These are phyloP conservation scores for Sphaceloma murrayae DNA, from an alignment of 2,329 filamentous ascomycete species.

Conservation along the genomic window DNA sequence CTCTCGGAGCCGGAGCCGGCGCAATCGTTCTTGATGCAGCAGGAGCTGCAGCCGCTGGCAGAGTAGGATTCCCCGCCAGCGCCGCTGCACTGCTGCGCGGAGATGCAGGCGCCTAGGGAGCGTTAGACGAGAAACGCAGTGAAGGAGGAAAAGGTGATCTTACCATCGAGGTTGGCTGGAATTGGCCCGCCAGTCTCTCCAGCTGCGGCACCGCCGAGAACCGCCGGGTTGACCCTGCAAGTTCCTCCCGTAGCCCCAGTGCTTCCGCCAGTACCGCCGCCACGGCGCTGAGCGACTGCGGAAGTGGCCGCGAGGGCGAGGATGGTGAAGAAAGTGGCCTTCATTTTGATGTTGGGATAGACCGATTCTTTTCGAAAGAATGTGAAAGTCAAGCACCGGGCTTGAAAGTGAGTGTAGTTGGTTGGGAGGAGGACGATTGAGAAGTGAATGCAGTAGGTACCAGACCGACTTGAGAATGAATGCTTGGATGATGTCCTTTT, in stretches of 20 bases:
- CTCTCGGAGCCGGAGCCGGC: conserved; percentile 5
- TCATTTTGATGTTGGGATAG: conserved; percentile 1
- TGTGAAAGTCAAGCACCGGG: no score
- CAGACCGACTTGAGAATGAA: no score
- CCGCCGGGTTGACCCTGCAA: conserved; percentile 2
- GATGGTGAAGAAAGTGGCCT: conserved; percentile 7
- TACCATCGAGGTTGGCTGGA: conserved; percentile 6
- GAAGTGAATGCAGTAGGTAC: no score
- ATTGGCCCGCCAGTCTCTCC: neutral
- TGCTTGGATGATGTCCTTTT: no score
- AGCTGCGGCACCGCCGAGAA: neutral
- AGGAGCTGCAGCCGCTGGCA: no score
- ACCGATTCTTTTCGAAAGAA: no score
- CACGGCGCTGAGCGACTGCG: conserved; percentile 7
- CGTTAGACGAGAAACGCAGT: neutral
- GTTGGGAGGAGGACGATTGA: no score
- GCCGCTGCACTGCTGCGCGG: conserved; percentile 7
- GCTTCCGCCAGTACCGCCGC: conserved; percentile 1
- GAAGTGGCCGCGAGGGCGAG: conserved; percentile 4
- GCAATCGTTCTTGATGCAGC: conserved; percentile 17
- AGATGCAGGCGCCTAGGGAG: conserved; percentile 11
- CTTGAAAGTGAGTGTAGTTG: no score
- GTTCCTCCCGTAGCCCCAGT: neutral
- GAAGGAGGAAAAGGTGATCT: neutral
- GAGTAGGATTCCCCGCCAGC: conserved; percentile 9